Conservation (phyloP, 2,329 filamentous ascomycete genomes). For the Stagonosporopsis rhizophila region DNA sequence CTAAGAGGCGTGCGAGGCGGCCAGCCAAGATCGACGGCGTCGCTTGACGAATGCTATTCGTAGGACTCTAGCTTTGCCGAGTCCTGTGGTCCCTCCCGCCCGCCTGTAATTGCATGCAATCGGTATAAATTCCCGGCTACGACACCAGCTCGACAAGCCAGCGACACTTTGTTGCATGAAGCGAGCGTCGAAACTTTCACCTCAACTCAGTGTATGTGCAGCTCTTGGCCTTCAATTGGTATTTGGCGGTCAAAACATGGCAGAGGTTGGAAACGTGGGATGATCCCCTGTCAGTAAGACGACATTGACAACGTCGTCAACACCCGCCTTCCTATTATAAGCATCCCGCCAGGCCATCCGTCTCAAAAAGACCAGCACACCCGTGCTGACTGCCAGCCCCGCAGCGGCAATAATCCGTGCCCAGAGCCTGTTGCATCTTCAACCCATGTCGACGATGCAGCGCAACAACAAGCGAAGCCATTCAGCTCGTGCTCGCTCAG, state of each 20-base stretch:
- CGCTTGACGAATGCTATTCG: constrained; percentile 11
- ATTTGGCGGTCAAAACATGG: background rate
- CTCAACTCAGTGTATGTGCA: background rate
- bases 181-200: background rate
- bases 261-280: background rate
- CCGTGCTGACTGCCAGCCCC: constrained; percentile 16
- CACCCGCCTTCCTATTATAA: constrained; percentile 12
- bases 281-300: constrained; percentile 4
- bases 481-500: constrained; percentile 13
- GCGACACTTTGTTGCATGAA: background rate
- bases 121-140: background rate
- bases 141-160: background rate
- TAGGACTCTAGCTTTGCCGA: constrained; percentile 2
- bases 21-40: constrained; percentile 7
- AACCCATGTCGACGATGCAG: constrained; percentile 4
- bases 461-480: constrained; percentile 15
- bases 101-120: background rate
- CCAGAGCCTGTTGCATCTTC: background rate
- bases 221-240: background rate
- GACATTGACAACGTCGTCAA: background rate
- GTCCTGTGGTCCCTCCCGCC: background rate
- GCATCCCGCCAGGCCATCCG: background rate
- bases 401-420: constrained; percentile 4
- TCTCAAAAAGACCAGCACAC: constrained; percentile 7
- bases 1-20: background rate